Evolutionary conservation across 352 stramenopile species (phyloP), one percentile per base, ranked within the genome.

Genomic region (Globisporangium barbulae): DNA sequence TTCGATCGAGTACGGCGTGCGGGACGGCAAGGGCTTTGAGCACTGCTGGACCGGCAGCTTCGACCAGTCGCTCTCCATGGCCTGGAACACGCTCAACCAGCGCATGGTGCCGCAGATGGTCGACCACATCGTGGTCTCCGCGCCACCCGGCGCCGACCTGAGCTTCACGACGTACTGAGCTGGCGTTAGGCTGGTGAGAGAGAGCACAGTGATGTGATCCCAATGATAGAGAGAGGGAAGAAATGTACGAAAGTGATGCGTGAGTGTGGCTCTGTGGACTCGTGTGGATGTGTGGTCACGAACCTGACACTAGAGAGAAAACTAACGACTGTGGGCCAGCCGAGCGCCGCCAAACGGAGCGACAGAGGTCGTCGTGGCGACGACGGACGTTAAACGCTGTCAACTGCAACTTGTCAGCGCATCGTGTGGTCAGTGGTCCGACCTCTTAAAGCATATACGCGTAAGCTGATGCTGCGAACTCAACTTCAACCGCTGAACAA

Each of bases 21-120:
- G 68, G 7, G 76, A 89, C 41, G 82, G 82, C 53, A 85, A 84
- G 42, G 82, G 82, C 6, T 91, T 76, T 53, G 82, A 89, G 70
- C 82, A 91, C 67, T 91, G 82, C 75, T 91, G 82, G 82, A 91
- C 79, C 0, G 82, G 82, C 22, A 87, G 76, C 73, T 88, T 78
- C 50, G 79, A 91, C 53, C 66, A 89, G 70, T 83, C 79, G 33
- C 71, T 91, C n/a, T 79, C 67, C 30, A 84, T 89, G 62, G 82
- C 72, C 35, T 89, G 80, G 78, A 75, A 85, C 61, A 91, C 82
- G 42, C 74, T 91, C 19, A 91, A 91, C 70, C 79, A 89, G 64
- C 81, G 81, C 53, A 91, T 91, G 63, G 63, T 89, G 28, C 78
- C 79, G 4, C 65, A 78, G 52, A 89, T 91, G 82, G 67, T 88